A percentile compares a stretch with the other conserved stretches of the same genome.
These are phyloP conservation scores for Cucurbitaria berberidis DNA, from an alignment of 2,329 filamentous ascomycete species.

Conservation along the genomic window DNA sequence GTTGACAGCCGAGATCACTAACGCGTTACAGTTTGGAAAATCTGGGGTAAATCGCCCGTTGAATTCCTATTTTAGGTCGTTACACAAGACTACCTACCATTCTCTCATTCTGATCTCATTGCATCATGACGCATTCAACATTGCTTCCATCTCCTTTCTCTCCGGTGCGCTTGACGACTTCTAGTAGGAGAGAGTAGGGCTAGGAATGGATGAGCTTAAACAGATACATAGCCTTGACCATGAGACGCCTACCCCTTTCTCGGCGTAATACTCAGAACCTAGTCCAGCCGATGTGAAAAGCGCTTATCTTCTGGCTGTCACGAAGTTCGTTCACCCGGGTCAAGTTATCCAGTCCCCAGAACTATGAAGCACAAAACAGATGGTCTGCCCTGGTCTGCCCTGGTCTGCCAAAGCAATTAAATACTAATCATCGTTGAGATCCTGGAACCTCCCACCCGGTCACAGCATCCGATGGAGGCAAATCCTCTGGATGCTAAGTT, in stretches of 20 bases:
- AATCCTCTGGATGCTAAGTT: neutral
- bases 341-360: slow-evolving; percentile 25
- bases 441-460: slow-evolving; percentile 19
- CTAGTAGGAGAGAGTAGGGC: slow-evolving; percentile 14
- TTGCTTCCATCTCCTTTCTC: neutral
- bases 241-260: slow-evolving; percentile 11
- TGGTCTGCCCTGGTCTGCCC: slow-evolving; percentile 15
- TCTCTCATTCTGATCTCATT: neutral
- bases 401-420: slow-evolving; percentile 21
- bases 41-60: slow-evolving; percentile 23
- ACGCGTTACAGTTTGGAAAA: slow-evolving; percentile 6
- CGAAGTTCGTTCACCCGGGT: slow-evolving; percentile 21
- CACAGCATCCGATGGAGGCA: slow-evolving; percentile 14
- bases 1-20: slow-evolving; percentile 11
- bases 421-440: slow-evolving; percentile 9
- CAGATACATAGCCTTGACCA: neutral
- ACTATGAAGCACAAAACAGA: slow-evolving; percentile 17
- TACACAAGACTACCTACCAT: neutral
- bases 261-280: slow-evolving; percentile 14
- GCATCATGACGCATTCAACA: neutral
- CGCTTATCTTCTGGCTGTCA: slow-evolving; percentile 9
- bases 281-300: slow-evolving; percentile 15
- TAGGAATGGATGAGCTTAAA: neutral
- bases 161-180: slow-evolving; percentile 16
- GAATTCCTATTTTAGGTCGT: neutral